These are phyloP conservation scores for Pichia sp. DNA, from an alignment of 1,139 yeast genomes.

Conservation along the genomic window DNA sequence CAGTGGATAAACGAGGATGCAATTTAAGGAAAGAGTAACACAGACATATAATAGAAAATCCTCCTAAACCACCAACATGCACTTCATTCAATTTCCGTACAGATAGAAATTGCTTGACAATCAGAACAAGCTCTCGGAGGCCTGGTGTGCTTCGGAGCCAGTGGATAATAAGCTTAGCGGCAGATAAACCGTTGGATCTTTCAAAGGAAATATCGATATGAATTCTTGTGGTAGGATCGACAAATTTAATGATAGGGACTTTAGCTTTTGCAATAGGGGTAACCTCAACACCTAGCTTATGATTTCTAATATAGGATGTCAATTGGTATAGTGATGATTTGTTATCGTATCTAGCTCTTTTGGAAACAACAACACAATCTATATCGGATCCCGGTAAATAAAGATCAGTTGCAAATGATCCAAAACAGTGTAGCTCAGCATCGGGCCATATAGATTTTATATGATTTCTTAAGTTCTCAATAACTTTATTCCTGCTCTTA, in stretches of 20 bases:
- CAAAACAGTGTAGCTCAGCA: conserved; percentile 81
- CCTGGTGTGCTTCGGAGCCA: conserved; percentile 80
- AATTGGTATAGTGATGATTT: conserved; percentile 66
- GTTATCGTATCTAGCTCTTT: conserved; percentile 56
- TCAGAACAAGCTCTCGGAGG: conserved; percentile 72
- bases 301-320: conserved; percentile 59
- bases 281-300: conserved; percentile 60
- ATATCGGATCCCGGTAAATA: conserved; percentile 95
- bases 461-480: conserved; percentile 49
- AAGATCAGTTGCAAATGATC: conserved; percentile 90
- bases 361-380: conserved; percentile 81
- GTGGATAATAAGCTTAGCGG: conserved; percentile 68
- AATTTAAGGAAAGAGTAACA: conserved; percentile 73
- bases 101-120: conserved; percentile 79
- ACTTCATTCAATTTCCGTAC: conserved; percentile 80
- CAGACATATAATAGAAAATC: conserved; percentile 83
- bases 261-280: conserved; percentile 89
- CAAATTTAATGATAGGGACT: conserved; percentile 92
- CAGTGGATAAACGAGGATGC: conserved; percentile 72
- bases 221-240: conserved; percentile 63
- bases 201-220: conserved; percentile 92
- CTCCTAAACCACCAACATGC: conserved; percentile 96
- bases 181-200: conserved; percentile 74
- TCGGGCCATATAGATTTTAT: conserved; percentile 68
- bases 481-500: conserved; percentile 57